These are phyloP conservation scores for Carex arenaria DNA, from an alignment of 202 grass and related monocot species.

Conservation along the genomic window DNA sequence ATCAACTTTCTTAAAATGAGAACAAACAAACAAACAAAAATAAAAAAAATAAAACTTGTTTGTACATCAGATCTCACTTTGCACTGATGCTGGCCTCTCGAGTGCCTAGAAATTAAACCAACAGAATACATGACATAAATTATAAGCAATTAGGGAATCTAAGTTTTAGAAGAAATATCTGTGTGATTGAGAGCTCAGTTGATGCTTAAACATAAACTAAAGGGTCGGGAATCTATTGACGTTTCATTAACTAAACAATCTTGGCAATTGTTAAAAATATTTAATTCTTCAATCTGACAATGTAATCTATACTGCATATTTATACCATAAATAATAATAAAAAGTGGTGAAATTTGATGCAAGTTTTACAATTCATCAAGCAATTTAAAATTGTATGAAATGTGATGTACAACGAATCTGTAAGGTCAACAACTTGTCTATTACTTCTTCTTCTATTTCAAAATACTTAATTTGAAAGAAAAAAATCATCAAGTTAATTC, in stretches of 20 bases:
- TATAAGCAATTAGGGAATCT: not conserved
- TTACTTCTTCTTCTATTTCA: not conserved
- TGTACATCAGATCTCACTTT: slow-evolving; percentile 4
- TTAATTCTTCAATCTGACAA: not conserved
- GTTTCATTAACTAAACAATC: not conserved
- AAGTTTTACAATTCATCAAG: not conserved
- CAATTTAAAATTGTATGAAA: not conserved
- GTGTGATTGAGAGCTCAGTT: not conserved
- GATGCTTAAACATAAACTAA: not conserved
- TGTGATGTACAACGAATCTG: not conserved
- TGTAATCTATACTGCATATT: not conserved
- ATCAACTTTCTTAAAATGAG: slow-evolving; percentile 6
- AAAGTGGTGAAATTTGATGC: not conserved
- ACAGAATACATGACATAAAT: not conserved
- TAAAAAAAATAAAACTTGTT: not conserved
- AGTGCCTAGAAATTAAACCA: slow-evolving; percentile 15
- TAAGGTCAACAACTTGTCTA: not conserved
- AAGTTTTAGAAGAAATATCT: not conserved
- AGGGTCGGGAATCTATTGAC: not conserved
- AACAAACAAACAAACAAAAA: no score
- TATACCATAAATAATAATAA: not conserved
- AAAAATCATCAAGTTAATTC: not conserved
- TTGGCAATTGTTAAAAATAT: not conserved
- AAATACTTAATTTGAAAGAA: not conserved
- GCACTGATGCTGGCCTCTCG: not conserved